Conservation (phyloP, 352 stramenopile species). For the Pythium brassicae region DNA sequence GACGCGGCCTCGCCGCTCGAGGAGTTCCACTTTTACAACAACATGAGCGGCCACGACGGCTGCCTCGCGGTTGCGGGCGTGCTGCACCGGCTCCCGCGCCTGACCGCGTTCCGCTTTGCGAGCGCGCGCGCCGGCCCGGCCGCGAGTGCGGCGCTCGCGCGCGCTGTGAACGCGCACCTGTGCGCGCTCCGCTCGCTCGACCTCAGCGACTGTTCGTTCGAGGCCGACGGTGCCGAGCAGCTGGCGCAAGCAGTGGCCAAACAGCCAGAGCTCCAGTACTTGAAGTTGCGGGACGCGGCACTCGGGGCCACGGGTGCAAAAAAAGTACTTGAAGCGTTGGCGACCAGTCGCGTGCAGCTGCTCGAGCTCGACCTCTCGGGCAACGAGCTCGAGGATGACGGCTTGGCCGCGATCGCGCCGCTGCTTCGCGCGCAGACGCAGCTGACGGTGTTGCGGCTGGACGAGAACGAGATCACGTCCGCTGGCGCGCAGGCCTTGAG, state of each 20-base stretch:
- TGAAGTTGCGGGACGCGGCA: conserved; percentile 90
- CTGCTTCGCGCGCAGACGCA: conserved; percentile 50
- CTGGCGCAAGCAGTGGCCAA: conserved; percentile 67
- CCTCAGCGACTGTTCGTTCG: conserved; percentile 91
- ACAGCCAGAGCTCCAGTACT: conserved; percentile 60
- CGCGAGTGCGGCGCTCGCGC: conserved; percentile 45
- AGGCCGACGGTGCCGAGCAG: conserved; percentile 57
- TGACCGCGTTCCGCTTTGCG: conserved; percentile 60
- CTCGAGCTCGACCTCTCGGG: conserved; percentile 85
- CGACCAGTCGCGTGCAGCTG: conserved; percentile 57
- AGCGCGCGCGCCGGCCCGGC: conserved; percentile 56
- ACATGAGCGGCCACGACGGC: conserved; percentile 79
- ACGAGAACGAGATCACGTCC: conserved; percentile 83
- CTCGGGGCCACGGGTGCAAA: conserved; percentile 75
- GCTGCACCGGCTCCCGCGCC: conserved; percentile 37
- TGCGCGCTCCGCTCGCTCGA: conserved; percentile 75
- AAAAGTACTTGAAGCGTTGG: conserved; percentile 64
- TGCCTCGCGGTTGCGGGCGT: conserved; percentile 54
- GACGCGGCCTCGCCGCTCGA: conserved; percentile 41
- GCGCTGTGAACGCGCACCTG: conserved; percentile 42
- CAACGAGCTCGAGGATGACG: conserved; percentile 83
- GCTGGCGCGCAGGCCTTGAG: conserved; percentile 38
- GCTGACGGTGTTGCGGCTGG: conserved; percentile 60
- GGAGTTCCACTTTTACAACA: conserved; percentile 85
- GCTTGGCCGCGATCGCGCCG: conserved; percentile 49